A percentile compares a stretch with the other conserved stretches of the same genome.
These are phyloP conservation scores for Microcyclospora tardicrescens DNA, from an alignment of 2,329 filamentous ascomycete genomes.

Conservation along the genomic window DNA sequence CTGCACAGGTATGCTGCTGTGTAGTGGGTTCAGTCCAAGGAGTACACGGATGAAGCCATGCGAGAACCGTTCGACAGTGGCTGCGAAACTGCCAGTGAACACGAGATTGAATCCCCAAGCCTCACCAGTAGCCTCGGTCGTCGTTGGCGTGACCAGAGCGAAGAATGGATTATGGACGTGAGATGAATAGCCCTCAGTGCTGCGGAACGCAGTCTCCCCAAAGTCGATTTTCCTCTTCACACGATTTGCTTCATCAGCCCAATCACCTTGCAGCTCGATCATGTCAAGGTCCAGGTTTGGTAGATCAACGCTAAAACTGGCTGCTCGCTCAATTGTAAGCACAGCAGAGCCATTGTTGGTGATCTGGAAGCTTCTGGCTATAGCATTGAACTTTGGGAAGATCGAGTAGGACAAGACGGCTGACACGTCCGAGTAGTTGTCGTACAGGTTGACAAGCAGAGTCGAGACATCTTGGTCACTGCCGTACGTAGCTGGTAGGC, in stretches of 20 bases:
- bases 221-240: slow-evolving; percentile 44
- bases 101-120: slow-evolving; percentile 54
- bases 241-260: slow-evolving; percentile 46
- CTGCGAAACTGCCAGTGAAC: slow-evolving; percentile 50
- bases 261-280: slow-evolving; percentile 50
- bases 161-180: slow-evolving; percentile 55
- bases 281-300: slow-evolving; percentile 49
- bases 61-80: slow-evolving; percentile 49
- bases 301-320: slow-evolving; percentile 50
- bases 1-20: slow-evolving; percentile 45
- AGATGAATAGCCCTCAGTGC: slow-evolving; percentile 48
- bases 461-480: slow-evolving; percentile 44
- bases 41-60: slow-evolving; percentile 49
- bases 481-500: slow-evolving; percentile 49
- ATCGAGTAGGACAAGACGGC: slow-evolving; percentile 51
- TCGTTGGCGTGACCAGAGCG: slow-evolving; percentile 40
- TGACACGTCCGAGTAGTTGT: slow-evolving; percentile 44
- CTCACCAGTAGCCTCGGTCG: slow-evolving; percentile 48
- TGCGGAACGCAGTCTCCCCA: slow-evolving; percentile 43
- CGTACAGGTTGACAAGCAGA: slow-evolving; percentile 44
- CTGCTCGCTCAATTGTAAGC: slow-evolving; percentile 43
- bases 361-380: slow-evolving; percentile 48
- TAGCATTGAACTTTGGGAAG: slow-evolving; percentile 48
- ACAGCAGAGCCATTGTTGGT: slow-evolving; percentile 44
- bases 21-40: slow-evolving; percentile 47